A percentile compares a stretch with the other conserved stretches of the same genome.
These are phyloP conservation scores for Telfairia occidentalis DNA, from an alignment of 331 rosid species.

Conservation along the genomic window DNA sequence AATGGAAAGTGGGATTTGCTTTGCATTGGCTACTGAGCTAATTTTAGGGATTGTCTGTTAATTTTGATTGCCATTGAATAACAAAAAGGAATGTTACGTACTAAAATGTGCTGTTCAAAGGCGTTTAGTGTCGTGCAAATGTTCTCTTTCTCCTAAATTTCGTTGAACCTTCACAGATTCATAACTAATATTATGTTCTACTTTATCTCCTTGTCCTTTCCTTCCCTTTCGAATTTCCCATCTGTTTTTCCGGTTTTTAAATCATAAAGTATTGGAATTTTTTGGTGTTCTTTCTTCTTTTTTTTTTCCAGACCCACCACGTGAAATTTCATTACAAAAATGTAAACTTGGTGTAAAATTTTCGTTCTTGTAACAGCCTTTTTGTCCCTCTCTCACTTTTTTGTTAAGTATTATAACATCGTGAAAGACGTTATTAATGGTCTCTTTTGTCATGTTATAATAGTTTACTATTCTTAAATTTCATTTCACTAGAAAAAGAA, in stretches of 20 bases:
- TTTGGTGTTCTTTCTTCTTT: too few species aligned
- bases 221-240: slow-evolving; percentile 5
- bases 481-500: not conserved
- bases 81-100: not conserved
- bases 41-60: not conserved
- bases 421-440: not conserved
- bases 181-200: not conserved
- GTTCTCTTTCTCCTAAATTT: not conserved
- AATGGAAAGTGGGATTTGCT: not conserved
- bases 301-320: slow-evolving; percentile 7
- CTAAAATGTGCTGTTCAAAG: not conserved
- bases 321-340: slow-evolving; percentile 9
- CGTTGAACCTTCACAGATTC: not conserved
- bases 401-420: not conserved
- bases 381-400: not conserved
- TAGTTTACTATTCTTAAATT: not conserved
- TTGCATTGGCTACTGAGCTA: not conserved
- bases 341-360: not conserved
- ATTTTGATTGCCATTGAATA: not conserved
- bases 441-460: not conserved
- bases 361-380: not conserved
- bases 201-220: slow-evolving; percentile 9
- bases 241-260: not conserved
- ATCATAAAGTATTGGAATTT: not conserved
- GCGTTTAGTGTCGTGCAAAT: not conserved